Evolutionary conservation across 1,284 basidiomycete genomes (phyloP), one percentile per base, ranked within the genome.

Genomic region (Leucoagaricus sp.): DNA sequence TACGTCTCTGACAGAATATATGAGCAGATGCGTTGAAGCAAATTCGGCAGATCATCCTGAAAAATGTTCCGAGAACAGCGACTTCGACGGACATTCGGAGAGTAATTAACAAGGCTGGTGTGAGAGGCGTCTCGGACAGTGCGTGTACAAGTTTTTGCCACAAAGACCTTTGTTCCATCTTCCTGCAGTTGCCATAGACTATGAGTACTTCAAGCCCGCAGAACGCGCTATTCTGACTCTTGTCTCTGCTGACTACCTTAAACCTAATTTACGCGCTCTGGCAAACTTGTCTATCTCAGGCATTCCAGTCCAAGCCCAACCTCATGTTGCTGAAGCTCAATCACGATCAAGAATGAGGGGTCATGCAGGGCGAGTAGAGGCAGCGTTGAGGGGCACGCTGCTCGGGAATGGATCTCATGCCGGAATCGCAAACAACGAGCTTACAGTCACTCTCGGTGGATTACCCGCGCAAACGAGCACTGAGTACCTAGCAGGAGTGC

Each of bases 81-180:
- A 80, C 82, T 17, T 79, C 83, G 4, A 69, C 73, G 13, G 87
- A 90, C 67, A 68, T 90, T 33, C 72, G 78, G 49, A 75, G 85
- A 60, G 69, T 80, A 42, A 67, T 87, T 13, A 68, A 66, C 26
- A 76, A 73, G 54, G 69, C 74, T 17, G 74, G 75, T 29, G 65
- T 83, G n/a, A 70, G 80, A 48, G 85, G 83, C 55, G 75, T 89
- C 42, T 64, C 70, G 1, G 71, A 80, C 61, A 79, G 88, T 87
- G 21, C 29, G 64, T 62, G 73, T 63, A 4, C 54, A 5, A 57
- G 38, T 33, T 21, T 33, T 15, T 53, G 19, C 15, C 28, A 9
- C 12, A n/a, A 21, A 21, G 12, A 21, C 34, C 15, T 8, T 48
- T 9, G 51, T 51, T 26, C 47, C 19, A 13, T 28, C 21, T 31